Evolutionary conservation across 768 basidiomycete species (phyloP).

Genomic region (Lactifluus subvellereus): DNA sequence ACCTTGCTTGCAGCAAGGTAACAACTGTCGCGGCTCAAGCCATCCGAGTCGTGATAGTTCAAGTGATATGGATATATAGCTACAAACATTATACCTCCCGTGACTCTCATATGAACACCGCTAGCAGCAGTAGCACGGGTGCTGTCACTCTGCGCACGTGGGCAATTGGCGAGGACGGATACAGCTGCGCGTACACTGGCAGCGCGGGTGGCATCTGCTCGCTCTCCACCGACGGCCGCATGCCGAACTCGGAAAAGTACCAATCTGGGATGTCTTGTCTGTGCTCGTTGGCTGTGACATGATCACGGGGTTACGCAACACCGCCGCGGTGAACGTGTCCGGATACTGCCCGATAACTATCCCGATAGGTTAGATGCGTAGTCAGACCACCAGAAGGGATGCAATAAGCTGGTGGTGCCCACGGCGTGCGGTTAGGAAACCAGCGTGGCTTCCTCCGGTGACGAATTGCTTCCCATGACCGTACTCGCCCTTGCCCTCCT

Average conservation of each 20-base stretch:
- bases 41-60: no score
- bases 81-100: no score
- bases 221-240: conserved; percentile 11
- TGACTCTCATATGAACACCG: no score
- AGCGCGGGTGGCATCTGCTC: conserved; percentile 24
- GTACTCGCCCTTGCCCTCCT: conserved; percentile 24
- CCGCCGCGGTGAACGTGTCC: conserved; percentile 29
- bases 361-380: not conserved
- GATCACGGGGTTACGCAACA: conserved; percentile 34
- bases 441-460: conserved; percentile 33
- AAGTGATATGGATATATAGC: no score
- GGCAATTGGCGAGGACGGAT: conserved; percentile 29
- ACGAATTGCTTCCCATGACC: conserved; percentile 27
- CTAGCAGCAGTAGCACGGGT: conserved; percentile 32
- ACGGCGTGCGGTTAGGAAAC: conserved; percentile 28
- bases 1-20: no score
- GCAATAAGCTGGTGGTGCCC: not conserved
- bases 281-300: conserved; percentile 27
- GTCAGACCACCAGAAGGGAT: not conserved
- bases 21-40: no score
- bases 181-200: conserved; percentile 23
- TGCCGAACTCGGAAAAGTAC: conserved; percentile 30
- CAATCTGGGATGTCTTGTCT: conserved; percentile 38
- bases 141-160: conserved; percentile 27
- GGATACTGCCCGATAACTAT: conserved; percentile 31